Evolutionary conservation across 768 basidiomycete species (phyloP).

Genomic region (Leccinellum albellum): DNA sequence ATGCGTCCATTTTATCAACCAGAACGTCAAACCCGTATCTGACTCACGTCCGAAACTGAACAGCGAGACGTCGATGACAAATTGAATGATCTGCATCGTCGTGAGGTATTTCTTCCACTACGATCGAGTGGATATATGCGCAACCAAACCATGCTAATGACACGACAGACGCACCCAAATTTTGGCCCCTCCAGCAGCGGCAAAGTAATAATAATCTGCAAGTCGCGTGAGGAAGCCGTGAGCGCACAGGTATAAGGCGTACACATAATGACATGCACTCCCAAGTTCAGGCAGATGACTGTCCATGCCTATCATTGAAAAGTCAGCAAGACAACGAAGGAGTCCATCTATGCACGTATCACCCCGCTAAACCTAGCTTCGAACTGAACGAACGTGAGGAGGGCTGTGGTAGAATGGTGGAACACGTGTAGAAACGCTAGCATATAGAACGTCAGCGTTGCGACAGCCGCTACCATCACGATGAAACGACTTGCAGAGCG

Average conservation of each 20-base stretch:
- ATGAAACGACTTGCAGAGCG: slow-evolving; percentile 59
- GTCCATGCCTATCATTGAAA: slow-evolving; percentile 71
- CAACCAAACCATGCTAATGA: background rate
- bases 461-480: background rate
- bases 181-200: slow-evolving; percentile 66
- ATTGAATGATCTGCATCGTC: slow-evolving; percentile 26
- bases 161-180: slow-evolving; percentile 16
- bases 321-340: background rate
- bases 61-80: slow-evolving; percentile 19
- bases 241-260: slow-evolving; percentile 29
- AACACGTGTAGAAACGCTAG: slow-evolving; percentile 95
- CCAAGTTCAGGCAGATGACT: slow-evolving; percentile 80
- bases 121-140: background rate
- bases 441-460: background rate
- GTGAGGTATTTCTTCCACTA: slow-evolving; percentile 30
- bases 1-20: background rate
- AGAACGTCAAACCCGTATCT: background rate
- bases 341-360: background rate
- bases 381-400: slow-evolving; percentile 88
- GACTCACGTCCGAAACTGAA: slow-evolving; percentile 25
- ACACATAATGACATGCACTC: slow-evolving; percentile 97
- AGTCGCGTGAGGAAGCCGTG: background rate
- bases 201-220: slow-evolving; percentile 95
- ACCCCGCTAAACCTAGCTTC: slow-evolving; percentile 87
- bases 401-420: slow-evolving; percentile 93